Percentiles rank a stretch among this genome's conserved stretches.
phyloP scores from a whole-genome alignment of 768 basidiomycete genomes.

The Tylopilus intermedius region DNA sequence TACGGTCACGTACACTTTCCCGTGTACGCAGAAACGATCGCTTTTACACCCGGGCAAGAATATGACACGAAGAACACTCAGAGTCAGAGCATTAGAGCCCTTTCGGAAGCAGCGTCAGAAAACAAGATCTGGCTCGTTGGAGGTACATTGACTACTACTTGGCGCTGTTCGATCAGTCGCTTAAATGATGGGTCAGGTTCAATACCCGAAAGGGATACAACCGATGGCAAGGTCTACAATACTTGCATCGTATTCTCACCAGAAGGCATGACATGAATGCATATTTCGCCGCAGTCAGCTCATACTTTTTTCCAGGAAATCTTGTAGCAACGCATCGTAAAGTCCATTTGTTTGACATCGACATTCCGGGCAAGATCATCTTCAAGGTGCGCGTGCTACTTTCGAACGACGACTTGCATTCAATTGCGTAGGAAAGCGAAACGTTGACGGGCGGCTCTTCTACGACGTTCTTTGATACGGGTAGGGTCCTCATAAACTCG shows the following conservation, averaged over 20 bases:
- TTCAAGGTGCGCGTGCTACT: slow-evolving; percentile 61
- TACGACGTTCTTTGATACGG: slow-evolving; percentile 82
- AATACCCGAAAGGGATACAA: slow-evolving; percentile 77
- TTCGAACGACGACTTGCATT: background rate
- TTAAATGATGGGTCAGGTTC: slow-evolving; percentile 54
- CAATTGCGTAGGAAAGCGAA: slow-evolving; percentile 69
- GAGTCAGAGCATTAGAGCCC: slow-evolving; percentile 77
- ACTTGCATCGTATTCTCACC: slow-evolving; percentile 90
- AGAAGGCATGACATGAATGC: slow-evolving; percentile 40
- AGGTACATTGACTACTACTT: slow-evolving; percentile 40
- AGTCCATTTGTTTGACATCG: slow-evolving; percentile 95
- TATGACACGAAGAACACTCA: slow-evolving; percentile 52
- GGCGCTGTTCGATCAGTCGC: background rate
- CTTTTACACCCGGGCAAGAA: slow-evolving; percentile 49
- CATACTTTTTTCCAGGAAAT: slow-evolving; percentile 49
- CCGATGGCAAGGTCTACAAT: slow-evolving; percentile 76
- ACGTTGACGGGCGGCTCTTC: slow-evolving; percentile 72
- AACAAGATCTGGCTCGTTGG: slow-evolving; percentile 86
- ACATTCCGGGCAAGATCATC: slow-evolving; percentile 87
- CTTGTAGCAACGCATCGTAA: slow-evolving; percentile 88
- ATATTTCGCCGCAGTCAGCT: background rate
- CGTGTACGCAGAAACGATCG: slow-evolving; percentile 76
- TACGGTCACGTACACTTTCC: slow-evolving; percentile 81
- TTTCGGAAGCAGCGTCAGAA: slow-evolving; percentile 77
- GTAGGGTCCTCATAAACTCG: slow-evolving; percentile 34